These are phyloP conservation scores for Lentinus tigrinus DNA, from an alignment of 768 basidiomycete genomes.

Conservation along the genomic window DNA sequence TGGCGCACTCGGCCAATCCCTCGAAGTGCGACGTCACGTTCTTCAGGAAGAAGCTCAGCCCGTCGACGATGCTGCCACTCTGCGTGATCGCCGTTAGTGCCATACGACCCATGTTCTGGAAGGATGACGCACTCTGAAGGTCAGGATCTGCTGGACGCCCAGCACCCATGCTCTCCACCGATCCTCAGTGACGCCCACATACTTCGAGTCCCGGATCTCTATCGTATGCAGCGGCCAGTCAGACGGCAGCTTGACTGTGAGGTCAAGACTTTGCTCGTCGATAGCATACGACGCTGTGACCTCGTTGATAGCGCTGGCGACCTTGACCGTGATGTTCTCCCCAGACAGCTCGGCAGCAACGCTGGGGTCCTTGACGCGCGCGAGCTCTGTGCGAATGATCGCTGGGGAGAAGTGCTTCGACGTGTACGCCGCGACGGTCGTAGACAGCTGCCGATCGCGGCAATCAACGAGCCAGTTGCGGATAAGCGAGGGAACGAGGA, in stretches of 20 bases:
- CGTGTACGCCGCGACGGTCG: conserved; percentile 74
- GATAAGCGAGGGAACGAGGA: conserved; percentile 81
- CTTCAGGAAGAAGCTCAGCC: conserved; percentile 86
- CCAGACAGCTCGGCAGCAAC: conserved; percentile 58
- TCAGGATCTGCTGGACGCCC: conserved; percentile 87
- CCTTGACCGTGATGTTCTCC: conserved; percentile 79
- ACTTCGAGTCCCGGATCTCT: conserved; percentile 81
- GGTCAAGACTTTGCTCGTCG: conserved; percentile 92
- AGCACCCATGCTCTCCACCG: conserved; percentile 94
- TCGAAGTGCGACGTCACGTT: conserved; percentile 93
- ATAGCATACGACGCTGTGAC: conserved; percentile 82
- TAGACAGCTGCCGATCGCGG: conserved; percentile 86
- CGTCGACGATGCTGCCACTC: conserved; percentile 91
- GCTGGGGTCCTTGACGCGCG: conserved; percentile 60
- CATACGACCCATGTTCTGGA: background rate
- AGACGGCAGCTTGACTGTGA: conserved; percentile 77
- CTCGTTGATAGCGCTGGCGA: conserved; percentile 71
- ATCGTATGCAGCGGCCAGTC: conserved; percentile 91
- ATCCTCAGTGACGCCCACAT: conserved; percentile 85
- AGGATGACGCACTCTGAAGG: conserved; percentile 69
- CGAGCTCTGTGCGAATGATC: conserved; percentile 81
- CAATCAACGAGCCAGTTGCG: conserved; percentile 83
- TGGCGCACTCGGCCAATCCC: conserved; percentile 94
- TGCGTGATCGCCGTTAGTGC: conserved; percentile 29
- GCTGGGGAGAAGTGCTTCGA: conserved; percentile 85